phyloP scores from a whole-genome alignment of 176 grass and related monocot species.

The Rhynchospora tenuis region DNA sequence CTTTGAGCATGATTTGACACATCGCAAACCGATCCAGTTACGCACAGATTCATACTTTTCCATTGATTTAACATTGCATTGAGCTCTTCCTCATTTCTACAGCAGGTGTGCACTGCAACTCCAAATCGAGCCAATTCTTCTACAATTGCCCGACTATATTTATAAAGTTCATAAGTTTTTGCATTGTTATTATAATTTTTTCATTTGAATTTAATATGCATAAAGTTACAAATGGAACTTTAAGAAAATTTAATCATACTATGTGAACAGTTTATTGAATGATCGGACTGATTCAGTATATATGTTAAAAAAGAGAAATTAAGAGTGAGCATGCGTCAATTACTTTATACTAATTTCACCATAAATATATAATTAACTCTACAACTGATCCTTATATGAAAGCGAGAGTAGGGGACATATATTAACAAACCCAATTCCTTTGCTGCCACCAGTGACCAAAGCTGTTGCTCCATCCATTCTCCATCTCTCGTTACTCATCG shows the following conservation, averaged over 20 bases:
- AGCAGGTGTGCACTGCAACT: neutral
- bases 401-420: too few relatives aligned
- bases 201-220: too few relatives aligned
- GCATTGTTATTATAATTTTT: neutral
- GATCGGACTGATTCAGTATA: too few relatives aligned
- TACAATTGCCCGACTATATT: neutral
- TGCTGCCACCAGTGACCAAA: constrained; percentile 22
- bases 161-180: neutral
- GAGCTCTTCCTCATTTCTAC: neutral
- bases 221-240: too few relatives aligned
- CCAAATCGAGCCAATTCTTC: constrained; percentile 12
- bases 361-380: too few relatives aligned
- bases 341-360: too few relatives aligned
- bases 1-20: neutral
- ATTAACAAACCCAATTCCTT: constrained; percentile 18
- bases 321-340: too few relatives aligned
- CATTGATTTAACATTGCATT: neutral
- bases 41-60: neutral
- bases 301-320: too few relatives aligned
- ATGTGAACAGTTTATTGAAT: neutral
- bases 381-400: too few relatives aligned
- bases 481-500: neutral
- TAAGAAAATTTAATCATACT: too few relatives aligned
- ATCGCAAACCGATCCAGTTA: constrained; percentile 13
- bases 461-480: constrained; percentile 20